Percentiles rank a stretch among this genome's conserved stretches.
phyloP scores from a whole-genome alignment of 169 alveolate species.

The Eimeria brunetti region DNA sequence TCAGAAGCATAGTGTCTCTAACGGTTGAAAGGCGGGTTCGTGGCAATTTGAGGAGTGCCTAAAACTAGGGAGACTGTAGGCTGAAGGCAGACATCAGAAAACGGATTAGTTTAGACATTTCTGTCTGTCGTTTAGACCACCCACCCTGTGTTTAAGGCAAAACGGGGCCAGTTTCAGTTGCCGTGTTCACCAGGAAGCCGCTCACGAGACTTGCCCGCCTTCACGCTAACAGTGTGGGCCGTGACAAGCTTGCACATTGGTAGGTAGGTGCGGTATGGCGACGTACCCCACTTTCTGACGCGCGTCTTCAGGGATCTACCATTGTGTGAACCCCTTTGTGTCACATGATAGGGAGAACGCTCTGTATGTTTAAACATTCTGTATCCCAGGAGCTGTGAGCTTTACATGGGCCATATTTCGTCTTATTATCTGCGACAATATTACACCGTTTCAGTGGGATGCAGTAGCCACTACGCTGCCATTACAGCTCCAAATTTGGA shows the following conservation, averaged over 20 bases:
- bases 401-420: no score
- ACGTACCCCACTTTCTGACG: background rate
- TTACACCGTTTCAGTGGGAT: no score
- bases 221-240: background rate
- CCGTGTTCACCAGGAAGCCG: background rate
- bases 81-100: background rate
- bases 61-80: background rate
- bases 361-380: no score
- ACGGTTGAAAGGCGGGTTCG: background rate
- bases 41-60: background rate
- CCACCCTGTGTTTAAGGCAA: background rate
- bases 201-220: background rate
- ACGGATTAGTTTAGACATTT: background rate
- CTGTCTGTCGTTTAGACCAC: background rate
- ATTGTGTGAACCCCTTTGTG: no score
- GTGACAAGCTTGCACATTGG: background rate
- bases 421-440: no score
- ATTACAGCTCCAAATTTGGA: no score
- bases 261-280: background rate
- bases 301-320: no score
- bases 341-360: no score
- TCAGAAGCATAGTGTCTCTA: background rate
- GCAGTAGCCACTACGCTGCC: no score
- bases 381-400: no score
- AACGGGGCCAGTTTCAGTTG: background rate